phyloP scores from a whole-genome alignment of 768 basidiomycete genomes.

The Xerocomus spinulosus region DNA sequence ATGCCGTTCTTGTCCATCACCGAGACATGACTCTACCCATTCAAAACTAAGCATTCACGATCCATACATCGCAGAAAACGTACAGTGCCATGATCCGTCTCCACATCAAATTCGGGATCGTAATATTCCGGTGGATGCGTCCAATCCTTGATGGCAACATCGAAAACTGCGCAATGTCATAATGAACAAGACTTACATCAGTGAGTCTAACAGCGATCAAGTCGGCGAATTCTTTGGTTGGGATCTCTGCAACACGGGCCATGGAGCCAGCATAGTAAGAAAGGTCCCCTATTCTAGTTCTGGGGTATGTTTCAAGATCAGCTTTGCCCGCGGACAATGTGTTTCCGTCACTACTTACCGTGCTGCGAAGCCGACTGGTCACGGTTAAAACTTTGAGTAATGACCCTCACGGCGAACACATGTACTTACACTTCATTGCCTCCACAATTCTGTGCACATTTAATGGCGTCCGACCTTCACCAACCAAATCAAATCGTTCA shows the following conservation, averaged over 20 bases:
- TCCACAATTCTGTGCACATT: constrained; percentile 82
- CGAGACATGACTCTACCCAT: constrained; percentile 72
- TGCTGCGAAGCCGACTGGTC: constrained; percentile 60
- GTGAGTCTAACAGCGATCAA: constrained; percentile 65
- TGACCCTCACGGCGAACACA: constrained; percentile 11
- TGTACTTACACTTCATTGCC: constrained; percentile 69
- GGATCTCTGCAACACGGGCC: constrained; percentile 55
- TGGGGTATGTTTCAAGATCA: constrained; percentile 30
- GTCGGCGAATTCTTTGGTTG: constrained; percentile 64
- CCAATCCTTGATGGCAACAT: constrained; percentile 47
- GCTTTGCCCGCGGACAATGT: constrained; percentile 5
- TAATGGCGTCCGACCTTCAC: constrained; percentile 51
- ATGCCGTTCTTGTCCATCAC: constrained; percentile 81
- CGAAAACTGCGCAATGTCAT: constrained; percentile 4
- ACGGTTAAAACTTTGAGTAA: constrained; percentile 5
- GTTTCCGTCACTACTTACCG: constrained; percentile 32
- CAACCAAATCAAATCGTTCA: constrained; percentile 60
- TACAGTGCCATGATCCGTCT: constrained; percentile 80
- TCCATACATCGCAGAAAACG: neutral
- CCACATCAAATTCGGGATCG: constrained; percentile 72
- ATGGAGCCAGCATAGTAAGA: constrained; percentile 52
- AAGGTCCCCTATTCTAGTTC: constrained; percentile 82
- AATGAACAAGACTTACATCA: constrained; percentile 51
- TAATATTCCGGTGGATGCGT: constrained; percentile 86
- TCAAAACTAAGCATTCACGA: constrained; percentile 5